Evolutionary conservation across 768 basidiomycete genomes (phyloP).

Genomic region (Psilocybe cubensis): DNA sequence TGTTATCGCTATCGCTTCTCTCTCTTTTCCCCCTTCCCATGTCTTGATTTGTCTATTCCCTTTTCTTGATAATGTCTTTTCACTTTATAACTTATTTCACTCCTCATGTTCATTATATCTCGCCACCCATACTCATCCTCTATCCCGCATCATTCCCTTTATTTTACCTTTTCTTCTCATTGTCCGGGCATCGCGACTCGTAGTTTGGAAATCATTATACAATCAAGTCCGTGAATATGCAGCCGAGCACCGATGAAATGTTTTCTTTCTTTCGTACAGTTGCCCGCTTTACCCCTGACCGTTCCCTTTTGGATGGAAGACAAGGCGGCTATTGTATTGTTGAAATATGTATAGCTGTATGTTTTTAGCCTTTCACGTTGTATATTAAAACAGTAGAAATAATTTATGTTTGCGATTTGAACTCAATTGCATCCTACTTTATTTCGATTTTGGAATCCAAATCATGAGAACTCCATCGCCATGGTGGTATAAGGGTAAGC

Average conservation of each 20-base stretch:
- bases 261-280: neutral
- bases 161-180: conserved; percentile 1
- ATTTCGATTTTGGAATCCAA: neutral
- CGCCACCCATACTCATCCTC: neutral
- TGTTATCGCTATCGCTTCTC: neutral
- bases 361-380: neutral
- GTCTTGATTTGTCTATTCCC: neutral
- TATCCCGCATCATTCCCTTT: too few relatives aligned
- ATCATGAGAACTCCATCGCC: neutral
- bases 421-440: neutral
- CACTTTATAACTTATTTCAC: neutral
- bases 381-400: neutral
- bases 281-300: neutral
- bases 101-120: neutral
- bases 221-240: neutral
- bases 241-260: neutral
- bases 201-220: neutral
- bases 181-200: neutral
- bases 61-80: neutral
- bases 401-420: neutral
- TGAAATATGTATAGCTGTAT: neutral
- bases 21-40: neutral
- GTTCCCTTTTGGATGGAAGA: neutral
- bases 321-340: neutral
- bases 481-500: neutral